Conservation (phyloP, 2,329 filamentous ascomycete genomes). For the Fulvia fulva region DNA sequence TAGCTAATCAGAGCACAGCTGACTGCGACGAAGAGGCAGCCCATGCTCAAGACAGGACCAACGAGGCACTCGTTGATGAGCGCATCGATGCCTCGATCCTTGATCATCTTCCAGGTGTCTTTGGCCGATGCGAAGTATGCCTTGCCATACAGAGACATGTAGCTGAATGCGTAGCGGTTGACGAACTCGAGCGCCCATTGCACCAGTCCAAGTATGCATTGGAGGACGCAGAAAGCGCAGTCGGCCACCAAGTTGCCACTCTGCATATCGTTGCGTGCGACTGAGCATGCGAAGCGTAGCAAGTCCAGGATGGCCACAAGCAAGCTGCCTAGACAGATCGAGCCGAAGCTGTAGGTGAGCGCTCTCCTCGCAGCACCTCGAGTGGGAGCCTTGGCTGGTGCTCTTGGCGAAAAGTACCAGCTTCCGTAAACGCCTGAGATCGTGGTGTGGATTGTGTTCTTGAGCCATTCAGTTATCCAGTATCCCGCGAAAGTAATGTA, state of each 20-base stretch:
- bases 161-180: slow-evolving; percentile 65
- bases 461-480: slow-evolving; percentile 91
- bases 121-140: slow-evolving; percentile 82
- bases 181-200: slow-evolving; percentile 79
- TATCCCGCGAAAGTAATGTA: slow-evolving; percentile 90
- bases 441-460: slow-evolving; percentile 86
- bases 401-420: slow-evolving; percentile 78
- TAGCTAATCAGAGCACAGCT: slow-evolving; percentile 77
- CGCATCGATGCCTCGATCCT: slow-evolving; percentile 78
- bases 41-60: slow-evolving; percentile 47
- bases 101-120: slow-evolving; percentile 65
- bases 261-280: slow-evolving; percentile 64
- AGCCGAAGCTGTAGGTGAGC: slow-evolving; percentile 87
- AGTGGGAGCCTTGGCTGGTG: slow-evolving; percentile 73
- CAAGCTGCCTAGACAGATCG: slow-evolving; percentile 80
- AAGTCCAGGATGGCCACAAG: slow-evolving; percentile 84
- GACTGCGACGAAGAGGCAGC: slow-evolving; percentile 78
- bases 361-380: slow-evolving; percentile 77
- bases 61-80: slow-evolving; percentile 85
- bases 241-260: slow-evolving; percentile 65
- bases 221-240: slow-evolving; percentile 69
- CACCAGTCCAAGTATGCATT: slow-evolving; percentile 71
- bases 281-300: slow-evolving; percentile 73
- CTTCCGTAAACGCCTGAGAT: slow-evolving; percentile 86
- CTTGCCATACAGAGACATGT: slow-evolving; percentile 91